These are phyloP conservation scores for Phenoliferia sp. DNA, from an alignment of 1,284 basidiomycete genomes.

Conservation along the genomic window DNA sequence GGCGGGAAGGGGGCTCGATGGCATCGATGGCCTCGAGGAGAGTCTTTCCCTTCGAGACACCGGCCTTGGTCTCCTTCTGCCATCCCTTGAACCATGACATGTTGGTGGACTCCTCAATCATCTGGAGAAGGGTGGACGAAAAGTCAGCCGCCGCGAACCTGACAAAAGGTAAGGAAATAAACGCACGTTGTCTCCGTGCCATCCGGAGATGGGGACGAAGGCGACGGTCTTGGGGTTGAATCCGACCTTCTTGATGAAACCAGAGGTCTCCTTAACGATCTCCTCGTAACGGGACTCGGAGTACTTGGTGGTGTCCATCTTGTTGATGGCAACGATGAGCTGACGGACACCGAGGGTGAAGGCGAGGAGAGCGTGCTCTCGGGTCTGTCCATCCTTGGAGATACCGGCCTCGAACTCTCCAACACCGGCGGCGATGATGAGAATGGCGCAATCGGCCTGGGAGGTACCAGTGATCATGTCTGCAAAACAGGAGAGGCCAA, in stretches of 20 bases:
- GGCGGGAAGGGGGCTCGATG: slow-evolving; percentile 94
- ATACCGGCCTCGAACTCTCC: slow-evolving; percentile 99
- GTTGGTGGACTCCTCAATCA: slow-evolving; percentile 94
- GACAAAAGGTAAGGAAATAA: neutral
- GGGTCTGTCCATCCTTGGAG: slow-evolving; percentile 99
- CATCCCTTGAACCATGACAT: slow-evolving; percentile 99
- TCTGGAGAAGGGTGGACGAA: slow-evolving; percentile 40
- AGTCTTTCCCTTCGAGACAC: slow-evolving; percentile 93
- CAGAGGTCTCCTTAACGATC: slow-evolving; percentile 98
- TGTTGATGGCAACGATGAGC: slow-evolving; percentile 99
- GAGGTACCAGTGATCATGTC: slow-evolving; percentile 99
- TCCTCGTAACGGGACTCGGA: slow-evolving; percentile 99
- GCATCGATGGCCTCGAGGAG: slow-evolving; percentile 99
- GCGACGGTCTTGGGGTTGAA: slow-evolving; percentile 99
- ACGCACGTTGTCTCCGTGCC: slow-evolving; percentile 93
- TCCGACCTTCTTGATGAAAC: slow-evolving; percentile 99
- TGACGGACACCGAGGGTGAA: slow-evolving; percentile 99
- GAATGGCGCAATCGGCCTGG: slow-evolving; percentile 98
- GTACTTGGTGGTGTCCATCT: slow-evolving; percentile 94
- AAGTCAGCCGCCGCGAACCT: neutral
- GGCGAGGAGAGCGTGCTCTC: slow-evolving; percentile 99
- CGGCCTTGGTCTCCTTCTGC: slow-evolving; percentile 91
- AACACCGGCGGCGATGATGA: slow-evolving; percentile 98
- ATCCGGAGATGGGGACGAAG: slow-evolving; percentile 99
- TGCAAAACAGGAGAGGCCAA: neutral